Evolutionary conservation across 495 filamentous ascomycete genomes (phyloP), one percentile per base, ranked within the genome.

Genomic region (Staphylotrichum tortipilum): DNA sequence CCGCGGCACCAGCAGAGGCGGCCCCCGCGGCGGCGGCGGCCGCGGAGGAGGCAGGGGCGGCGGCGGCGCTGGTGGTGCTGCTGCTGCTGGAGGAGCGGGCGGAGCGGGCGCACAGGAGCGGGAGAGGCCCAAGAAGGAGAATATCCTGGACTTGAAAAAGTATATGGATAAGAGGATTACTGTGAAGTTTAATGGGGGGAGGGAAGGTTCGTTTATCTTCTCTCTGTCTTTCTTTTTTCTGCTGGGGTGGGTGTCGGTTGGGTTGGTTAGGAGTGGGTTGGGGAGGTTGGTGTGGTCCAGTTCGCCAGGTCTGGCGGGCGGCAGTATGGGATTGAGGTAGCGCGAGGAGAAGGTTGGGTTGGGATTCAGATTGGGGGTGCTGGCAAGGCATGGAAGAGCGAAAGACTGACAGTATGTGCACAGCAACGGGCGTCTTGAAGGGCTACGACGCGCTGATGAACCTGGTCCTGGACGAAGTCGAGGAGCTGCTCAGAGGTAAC

Each of bases 381-480:
- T 15, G 18, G 19, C 0, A 10, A 6, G 19, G 17, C 6, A 30
- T 2, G 19, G 21, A 8, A 28, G n/a, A 18, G 14, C 10, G 22
- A 14, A 5, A 8, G 15, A 24, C 40, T 47, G 42, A 44, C 51
- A 6, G 2, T 2, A 14, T 7, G 6, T 28, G 24, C 11, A 26
- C 50, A 96, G 92, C 95, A 9, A 82, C 78, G 10, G 92, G 92
- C 40, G 84, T 78, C 5, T 77, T 98, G 9, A 98, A 97, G 63
- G 92, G 92, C 40, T 95, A 88, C 58, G 92, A 98, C 59, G 89
- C 91, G 57, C 74, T 98, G 30, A 96, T 97, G 91, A 98, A 97
- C 66, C 72, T 98, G 46, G 92, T 98, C 18, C 74, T 98, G 43
- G 94, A 97, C 59, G 87, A 97, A 45, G 90, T 92, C 18, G 82